Percentiles rank a stretch among this genome's conserved stretches.
phyloP scores from a whole-genome alignment of 2,329 filamentous ascomycete genomes.

The Trichophyton mentagrophytes region DNA sequence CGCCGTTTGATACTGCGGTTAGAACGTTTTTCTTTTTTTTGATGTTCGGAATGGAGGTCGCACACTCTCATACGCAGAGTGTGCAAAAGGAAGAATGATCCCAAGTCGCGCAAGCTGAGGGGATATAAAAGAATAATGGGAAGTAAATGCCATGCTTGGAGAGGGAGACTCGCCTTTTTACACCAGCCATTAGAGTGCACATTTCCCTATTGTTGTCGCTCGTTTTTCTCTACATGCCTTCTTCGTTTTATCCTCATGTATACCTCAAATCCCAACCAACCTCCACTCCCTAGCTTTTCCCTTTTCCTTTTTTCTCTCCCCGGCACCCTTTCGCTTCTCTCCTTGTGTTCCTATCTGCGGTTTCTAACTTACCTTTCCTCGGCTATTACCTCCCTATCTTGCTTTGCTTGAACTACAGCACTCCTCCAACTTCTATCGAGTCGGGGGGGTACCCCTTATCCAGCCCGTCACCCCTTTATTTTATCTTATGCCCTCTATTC shows the following conservation, averaged over 20 bases:
- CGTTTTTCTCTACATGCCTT: neutral
- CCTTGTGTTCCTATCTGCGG: neutral
- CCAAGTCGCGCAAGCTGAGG: neutral
- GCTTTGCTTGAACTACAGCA: neutral
- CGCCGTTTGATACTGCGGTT: slow-evolving; percentile 6
- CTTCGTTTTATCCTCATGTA: neutral
- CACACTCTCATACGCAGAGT: neutral
- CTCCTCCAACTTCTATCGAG: neutral
- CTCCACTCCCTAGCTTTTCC: neutral
- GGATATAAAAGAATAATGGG: neutral
- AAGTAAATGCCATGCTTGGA: neutral
- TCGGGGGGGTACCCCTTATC: neutral
- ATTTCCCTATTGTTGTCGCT: neutral
- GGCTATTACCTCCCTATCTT: neutral
- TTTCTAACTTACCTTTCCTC: neutral
- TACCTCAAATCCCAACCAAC: neutral
- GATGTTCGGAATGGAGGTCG: neutral
- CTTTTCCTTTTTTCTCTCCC: neutral
- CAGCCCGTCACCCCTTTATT: neutral
- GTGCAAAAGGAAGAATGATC: neutral
- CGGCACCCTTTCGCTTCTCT: neutral
- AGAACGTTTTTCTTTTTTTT: neutral
- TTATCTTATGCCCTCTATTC: slow-evolving; percentile 1
- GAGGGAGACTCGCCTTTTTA: neutral
- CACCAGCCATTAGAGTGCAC: neutral